Evolutionary conservation across 495 filamentous ascomycete genomes (phyloP).

Genomic region (Aspergillus conjunctus): DNA sequence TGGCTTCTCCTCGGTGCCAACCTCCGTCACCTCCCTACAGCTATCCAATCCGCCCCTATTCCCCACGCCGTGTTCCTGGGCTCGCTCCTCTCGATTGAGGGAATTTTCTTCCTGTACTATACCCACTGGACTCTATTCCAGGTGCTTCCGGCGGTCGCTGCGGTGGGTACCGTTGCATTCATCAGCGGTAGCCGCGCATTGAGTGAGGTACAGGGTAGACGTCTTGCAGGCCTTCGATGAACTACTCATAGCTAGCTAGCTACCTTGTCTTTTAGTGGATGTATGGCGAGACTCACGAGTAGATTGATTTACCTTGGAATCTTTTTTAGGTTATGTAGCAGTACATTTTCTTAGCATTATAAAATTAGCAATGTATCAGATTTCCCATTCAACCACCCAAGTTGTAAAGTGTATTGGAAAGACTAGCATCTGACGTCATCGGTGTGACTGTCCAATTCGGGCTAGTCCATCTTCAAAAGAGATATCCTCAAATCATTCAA

Average conservation of each 20-base stretch:
- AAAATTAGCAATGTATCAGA: background rate
- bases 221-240: conserved; percentile 78
- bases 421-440: conserved; percentile 28
- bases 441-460: conserved; percentile 20
- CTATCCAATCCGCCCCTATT: conserved; percentile 70
- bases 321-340: background rate
- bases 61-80: conserved; percentile 80
- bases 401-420: too few relatives aligned
- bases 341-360: background rate
- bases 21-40: conserved; percentile 72
- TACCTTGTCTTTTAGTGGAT: too few relatives aligned
- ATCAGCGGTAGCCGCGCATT: conserved; percentile 90
- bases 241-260: background rate
- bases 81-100: conserved; percentile 83
- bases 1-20: conserved; percentile 87
- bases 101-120: conserved; percentile 94
- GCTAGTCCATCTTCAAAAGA: conserved; percentile 15
- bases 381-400: too few relatives aligned
- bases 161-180: conserved; percentile 70
- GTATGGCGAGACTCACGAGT: too few relatives aligned
- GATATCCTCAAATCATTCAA: too few relatives aligned
- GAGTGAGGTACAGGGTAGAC: conserved; percentile 85
- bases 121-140: conserved; percentile 92
- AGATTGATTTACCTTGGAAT: too few relatives aligned
- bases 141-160: conserved; percentile 70